Evolutionary conservation across 2,329 filamentous ascomycete species (phyloP).

Genomic region (Proliferodiscus dingleyae): DNA sequence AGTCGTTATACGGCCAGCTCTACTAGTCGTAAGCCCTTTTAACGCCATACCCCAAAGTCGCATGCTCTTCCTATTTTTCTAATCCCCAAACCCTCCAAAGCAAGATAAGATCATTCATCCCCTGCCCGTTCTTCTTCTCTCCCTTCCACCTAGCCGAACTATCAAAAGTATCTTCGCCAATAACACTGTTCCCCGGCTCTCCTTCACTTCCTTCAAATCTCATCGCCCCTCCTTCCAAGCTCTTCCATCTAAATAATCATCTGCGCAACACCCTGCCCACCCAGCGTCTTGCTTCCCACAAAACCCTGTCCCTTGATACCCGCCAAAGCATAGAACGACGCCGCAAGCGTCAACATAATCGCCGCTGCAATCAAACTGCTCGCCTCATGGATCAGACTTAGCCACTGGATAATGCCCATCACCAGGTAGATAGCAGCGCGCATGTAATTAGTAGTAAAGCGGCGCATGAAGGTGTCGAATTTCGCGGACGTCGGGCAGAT

Average conservation of each 20-base stretch:
- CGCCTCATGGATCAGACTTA: conserved; percentile 61
- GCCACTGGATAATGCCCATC: conserved; percentile 81
- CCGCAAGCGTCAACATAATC: conserved; percentile 72
- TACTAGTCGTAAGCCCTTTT: conserved; percentile 13
- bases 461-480: conserved; percentile 87
- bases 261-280: conserved; percentile 88
- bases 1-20: conserved; percentile 12
- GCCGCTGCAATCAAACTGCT: conserved; percentile 83
- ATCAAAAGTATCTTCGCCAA: too few relatives aligned
- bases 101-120: too few relatives aligned
- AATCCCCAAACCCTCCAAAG: background rate
- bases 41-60: conserved; percentile 21
- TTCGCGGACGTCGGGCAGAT: conserved; percentile 91
- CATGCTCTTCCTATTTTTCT: conserved; percentile 18
- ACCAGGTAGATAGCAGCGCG: conserved; percentile 79
- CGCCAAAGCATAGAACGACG: conserved; percentile 74
- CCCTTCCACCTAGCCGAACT: too few relatives aligned
- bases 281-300: conserved; percentile 91
- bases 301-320: conserved; percentile 80
- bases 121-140: too few relatives aligned
- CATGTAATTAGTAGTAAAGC: conserved; percentile 95
- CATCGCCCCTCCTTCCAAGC: background rate
- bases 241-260: conserved; percentile 78
- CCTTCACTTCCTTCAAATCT: background rate
- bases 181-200: background rate